These are phyloP conservation scores for Yamadazyma siamensis DNA, from an alignment of 1,139 yeast species.

Conservation along the genomic window DNA sequence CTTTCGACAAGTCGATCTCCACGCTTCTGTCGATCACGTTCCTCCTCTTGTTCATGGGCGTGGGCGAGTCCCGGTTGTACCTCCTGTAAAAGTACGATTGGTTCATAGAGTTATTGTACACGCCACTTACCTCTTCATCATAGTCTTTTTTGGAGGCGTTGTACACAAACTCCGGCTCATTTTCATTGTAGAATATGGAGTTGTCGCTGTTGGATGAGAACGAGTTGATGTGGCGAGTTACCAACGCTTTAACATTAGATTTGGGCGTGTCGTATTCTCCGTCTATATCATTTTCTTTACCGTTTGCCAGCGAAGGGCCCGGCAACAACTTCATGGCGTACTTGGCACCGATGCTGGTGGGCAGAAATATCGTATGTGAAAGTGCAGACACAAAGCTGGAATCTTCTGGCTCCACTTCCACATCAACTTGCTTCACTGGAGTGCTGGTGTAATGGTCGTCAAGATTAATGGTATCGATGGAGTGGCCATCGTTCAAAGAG, in stretches of 20 bases:
- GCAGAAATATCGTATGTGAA: constrained; percentile 23
- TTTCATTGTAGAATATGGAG: constrained; percentile 15
- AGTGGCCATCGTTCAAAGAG: constrained; percentile 6
- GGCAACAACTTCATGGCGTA: constrained; percentile 31
- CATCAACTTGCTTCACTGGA: constrained; percentile 6
- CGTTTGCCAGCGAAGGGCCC: constrained; percentile 19
- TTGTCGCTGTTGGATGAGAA: constrained; percentile 20
- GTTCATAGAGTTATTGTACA: constrained; percentile 13
- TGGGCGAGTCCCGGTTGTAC: constrained; percentile 9
- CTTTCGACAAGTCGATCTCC: constrained; percentile 7
- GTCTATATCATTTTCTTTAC: constrained; percentile 13
- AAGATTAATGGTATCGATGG: constrained; percentile 8
- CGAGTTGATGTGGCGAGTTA: constrained; percentile 18
- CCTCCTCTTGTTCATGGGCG: constrained; percentile 10
- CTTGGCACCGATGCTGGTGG: constrained; percentile 39
- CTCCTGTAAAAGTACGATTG: constrained; percentile 16
- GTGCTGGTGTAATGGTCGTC: constrained; percentile 10
- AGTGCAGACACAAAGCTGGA: constrained; percentile 18
- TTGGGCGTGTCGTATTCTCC: constrained; percentile 21
- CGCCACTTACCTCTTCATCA: constrained; percentile 12
- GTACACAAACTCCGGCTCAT: constrained; percentile 18
- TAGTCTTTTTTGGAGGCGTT: constrained; percentile 20
- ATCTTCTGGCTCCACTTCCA: constrained; percentile 12
- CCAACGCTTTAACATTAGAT: constrained; percentile 5
- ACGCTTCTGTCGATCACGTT: constrained; percentile 12